These are phyloP conservation scores for Cryphonectria radicalis DNA, from an alignment of 2,329 filamentous ascomycete species.

Conservation along the genomic window DNA sequence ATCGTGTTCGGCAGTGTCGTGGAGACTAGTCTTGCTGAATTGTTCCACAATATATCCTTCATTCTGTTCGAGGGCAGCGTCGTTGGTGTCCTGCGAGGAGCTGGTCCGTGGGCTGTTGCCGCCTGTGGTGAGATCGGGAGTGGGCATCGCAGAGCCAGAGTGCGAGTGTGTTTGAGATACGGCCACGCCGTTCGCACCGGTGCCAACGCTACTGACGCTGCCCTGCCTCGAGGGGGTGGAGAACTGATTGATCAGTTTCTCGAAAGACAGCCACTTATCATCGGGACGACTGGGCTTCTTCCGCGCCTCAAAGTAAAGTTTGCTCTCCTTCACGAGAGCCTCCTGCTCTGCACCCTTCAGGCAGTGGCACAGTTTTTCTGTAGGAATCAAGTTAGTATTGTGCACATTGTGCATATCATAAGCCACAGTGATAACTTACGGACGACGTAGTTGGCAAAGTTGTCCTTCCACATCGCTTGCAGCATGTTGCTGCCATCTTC, in stretches of 20 bases:
- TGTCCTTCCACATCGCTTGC: constrained; percentile 80
- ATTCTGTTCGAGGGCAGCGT: constrained; percentile 54
- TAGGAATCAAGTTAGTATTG: constrained; percentile 19
- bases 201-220: constrained; percentile 27
- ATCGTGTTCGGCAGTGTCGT: neutral
- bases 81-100: constrained; percentile 66
- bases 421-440: constrained; percentile 63
- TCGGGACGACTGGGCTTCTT: constrained; percentile 65
- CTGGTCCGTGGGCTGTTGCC: constrained; percentile 71
- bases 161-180: constrained; percentile 45
- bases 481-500: constrained; percentile 70
- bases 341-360: constrained; percentile 64
- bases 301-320: constrained; percentile 62
- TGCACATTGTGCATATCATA: neutral
- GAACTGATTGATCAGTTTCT: constrained; percentile 52
- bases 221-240: constrained; percentile 36
- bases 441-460: constrained; percentile 94
- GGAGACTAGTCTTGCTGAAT: constrained; percentile 27
- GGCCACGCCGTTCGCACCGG: constrained; percentile 31
- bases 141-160: constrained; percentile 60
- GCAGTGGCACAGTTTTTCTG: constrained; percentile 78
- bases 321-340: constrained; percentile 65
- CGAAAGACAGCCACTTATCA: constrained; percentile 64
- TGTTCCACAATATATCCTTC: constrained; percentile 34
- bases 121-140: constrained; percentile 69